phyloP scores from a whole-genome alignment of 2,329 filamentous ascomycete genomes.

The Malbranchea zuffiana region DNA sequence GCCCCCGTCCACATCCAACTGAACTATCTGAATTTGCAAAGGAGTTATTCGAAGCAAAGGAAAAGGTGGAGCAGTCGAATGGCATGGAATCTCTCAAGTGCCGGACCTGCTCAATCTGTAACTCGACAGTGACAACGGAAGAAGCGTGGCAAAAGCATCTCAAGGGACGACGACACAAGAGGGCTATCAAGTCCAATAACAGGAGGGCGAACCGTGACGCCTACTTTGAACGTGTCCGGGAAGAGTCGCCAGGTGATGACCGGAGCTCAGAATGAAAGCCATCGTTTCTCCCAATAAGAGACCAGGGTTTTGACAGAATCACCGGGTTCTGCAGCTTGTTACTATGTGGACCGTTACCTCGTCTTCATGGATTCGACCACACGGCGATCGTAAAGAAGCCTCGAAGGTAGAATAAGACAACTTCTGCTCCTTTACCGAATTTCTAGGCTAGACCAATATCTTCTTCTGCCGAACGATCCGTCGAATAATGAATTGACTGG shows the following conservation, averaged over 20 bases:
- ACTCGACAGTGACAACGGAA: constrained; percentile 38
- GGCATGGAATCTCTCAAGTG: constrained; percentile 43
- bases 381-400: no score
- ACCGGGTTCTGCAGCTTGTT: no score
- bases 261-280: no score
- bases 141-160: constrained; percentile 44
- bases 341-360: no score
- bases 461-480: no score
- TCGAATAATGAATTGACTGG: no score
- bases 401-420: no score
- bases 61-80: constrained; percentile 38
- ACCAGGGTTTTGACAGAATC: no score
- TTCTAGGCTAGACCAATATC: no score
- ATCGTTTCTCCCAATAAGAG: no score
- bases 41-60: constrained; percentile 47
- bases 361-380: no score
- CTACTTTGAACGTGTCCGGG: constrained; percentile 22
- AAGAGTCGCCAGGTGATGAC: constrained; percentile 10
- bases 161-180: constrained; percentile 47
- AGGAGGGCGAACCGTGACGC: constrained; percentile 24
- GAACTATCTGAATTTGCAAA: constrained; percentile 49
- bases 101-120: constrained; percentile 57
- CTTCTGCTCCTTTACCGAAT: no score
- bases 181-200: constrained; percentile 33
- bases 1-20: constrained; percentile 43